phyloP scores from a whole-genome alignment of 805 yeast genomes.

The Metschnikowia corniflorae region DNA sequence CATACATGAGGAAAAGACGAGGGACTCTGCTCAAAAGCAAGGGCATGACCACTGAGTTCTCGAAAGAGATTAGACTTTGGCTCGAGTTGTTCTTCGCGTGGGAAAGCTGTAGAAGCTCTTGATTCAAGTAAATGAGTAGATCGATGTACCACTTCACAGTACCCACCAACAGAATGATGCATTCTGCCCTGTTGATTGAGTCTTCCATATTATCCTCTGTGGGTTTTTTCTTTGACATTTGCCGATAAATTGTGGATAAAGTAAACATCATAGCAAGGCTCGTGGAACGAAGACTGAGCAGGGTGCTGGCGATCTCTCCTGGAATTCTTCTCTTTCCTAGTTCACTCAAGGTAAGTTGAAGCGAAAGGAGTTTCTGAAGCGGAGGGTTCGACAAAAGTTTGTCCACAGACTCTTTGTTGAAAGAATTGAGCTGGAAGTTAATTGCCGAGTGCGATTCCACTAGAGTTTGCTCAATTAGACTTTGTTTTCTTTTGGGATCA shows the following conservation, averaged over 20 bases:
- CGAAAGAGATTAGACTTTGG: constrained; percentile 20
- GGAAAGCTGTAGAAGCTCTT: constrained; percentile 58
- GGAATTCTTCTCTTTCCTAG: constrained; percentile 26
- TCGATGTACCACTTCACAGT: constrained; percentile 84
- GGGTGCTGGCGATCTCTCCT: constrained; percentile 55
- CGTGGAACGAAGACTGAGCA: constrained; percentile 65
- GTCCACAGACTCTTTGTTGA: constrained; percentile 71
- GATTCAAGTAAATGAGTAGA: constrained; percentile 64
- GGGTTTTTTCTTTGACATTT: constrained; percentile 58
- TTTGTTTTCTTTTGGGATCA: constrained; percentile 16
- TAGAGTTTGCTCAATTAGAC: constrained; percentile 42
- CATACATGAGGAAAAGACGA: constrained; percentile 60
- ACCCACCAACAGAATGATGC: constrained; percentile 63
- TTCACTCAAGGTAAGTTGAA: constrained; percentile 66
- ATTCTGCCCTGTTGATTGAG: constrained; percentile 57
- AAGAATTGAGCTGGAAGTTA: constrained; percentile 61
- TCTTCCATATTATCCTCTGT: constrained; percentile 51
- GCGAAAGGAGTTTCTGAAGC: constrained; percentile 63
- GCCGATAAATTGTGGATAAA: constrained; percentile 58
- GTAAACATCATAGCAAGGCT: constrained; percentile 68
- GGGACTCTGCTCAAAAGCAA: constrained; percentile 67
- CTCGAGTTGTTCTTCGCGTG: constrained; percentile 20
- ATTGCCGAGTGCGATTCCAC: constrained; percentile 74
- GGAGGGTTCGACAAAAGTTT: constrained; percentile 74
- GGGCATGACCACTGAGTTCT: constrained; percentile 50